phyloP scores from a whole-genome alignment of 306 rosid genomes.

The Clitoria ternatea region DNA sequence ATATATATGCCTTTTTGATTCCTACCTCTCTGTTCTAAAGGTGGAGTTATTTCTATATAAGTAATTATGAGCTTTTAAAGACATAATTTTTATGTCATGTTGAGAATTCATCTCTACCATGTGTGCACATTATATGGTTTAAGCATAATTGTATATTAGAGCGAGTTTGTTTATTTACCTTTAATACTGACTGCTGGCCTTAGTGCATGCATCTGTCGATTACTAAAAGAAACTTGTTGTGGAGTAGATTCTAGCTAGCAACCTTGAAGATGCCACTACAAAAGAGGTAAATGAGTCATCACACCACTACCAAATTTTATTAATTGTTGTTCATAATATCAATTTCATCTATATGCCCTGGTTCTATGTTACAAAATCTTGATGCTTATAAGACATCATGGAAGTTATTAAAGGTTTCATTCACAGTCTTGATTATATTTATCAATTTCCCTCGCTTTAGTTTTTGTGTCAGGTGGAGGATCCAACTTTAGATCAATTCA shows the following conservation, averaged over 20 bases:
- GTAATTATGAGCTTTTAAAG: not conserved
- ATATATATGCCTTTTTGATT: constrained; percentile 83
- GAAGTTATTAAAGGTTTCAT: constrained; percentile 70
- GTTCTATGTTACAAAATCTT: constrained; percentile 50
- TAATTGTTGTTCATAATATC: not conserved
- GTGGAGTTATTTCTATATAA: constrained; percentile 31
- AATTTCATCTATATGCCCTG: constrained; percentile 9
- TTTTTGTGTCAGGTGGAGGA: too few relatives aligned
- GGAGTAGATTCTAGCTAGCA: constrained; percentile 71
- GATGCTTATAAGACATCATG: constrained; percentile 69
- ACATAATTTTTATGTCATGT: not conserved
- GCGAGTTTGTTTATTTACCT: not conserved
- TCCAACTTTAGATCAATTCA: too few relatives aligned
- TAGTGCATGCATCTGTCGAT: constrained; percentile 71
- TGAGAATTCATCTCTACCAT: constrained; percentile 3
- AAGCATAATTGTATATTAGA: not conserved
- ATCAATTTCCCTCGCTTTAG: not conserved
- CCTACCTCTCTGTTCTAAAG: constrained; percentile 88
- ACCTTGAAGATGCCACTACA: constrained; percentile 63
- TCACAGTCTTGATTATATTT: not conserved
- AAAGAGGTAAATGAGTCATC: constrained; percentile 46
- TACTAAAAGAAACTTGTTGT: constrained; percentile 61
- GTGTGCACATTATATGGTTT: too few relatives aligned
- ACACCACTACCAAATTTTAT: not conserved
- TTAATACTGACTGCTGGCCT: constrained; percentile 49